A percentile compares a stretch with the other conserved stretches of the same genome.
Evolutionary conservation across 768 basidiomycete species (phyloP).

Genomic region (Boletus coccyginus): DNA sequence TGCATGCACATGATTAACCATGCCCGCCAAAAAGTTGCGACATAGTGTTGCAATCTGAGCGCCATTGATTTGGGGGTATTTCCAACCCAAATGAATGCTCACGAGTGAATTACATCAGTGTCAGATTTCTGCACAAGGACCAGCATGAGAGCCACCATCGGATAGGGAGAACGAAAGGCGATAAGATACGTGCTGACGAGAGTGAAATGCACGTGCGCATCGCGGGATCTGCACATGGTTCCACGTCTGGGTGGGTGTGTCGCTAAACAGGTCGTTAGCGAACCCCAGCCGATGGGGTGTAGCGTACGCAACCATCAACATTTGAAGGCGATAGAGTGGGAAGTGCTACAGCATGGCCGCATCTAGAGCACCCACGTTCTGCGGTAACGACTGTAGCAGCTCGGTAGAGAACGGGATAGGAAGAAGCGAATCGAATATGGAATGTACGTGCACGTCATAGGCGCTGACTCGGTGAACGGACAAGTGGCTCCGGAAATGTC

Average conservation of each 20-base stretch:
- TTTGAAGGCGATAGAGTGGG: slow-evolving; percentile 9
- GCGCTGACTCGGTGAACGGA: background rate
- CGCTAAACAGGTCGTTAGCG: background rate
- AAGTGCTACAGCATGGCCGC: background rate
- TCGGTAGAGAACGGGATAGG: background rate
- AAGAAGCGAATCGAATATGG: slow-evolving; percentile 1
- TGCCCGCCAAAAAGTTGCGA: no score
- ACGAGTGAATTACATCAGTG: background rate
- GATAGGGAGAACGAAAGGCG: background rate
- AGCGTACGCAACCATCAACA: background rate
- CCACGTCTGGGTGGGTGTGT: background rate
- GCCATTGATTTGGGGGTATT: background rate
- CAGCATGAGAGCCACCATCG: background rate
- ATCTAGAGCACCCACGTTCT: background rate
- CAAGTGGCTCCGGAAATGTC: background rate
- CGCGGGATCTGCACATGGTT: background rate
- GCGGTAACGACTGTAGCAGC: background rate
- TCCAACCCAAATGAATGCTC: background rate
- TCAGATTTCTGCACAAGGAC: background rate
- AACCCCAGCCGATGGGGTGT: background rate
- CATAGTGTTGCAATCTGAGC: background rate
- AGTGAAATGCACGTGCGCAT: background rate
- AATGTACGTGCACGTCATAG: background rate
- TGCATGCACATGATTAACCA: no score
- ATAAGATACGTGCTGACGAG: background rate